Evolutionary conservation across 768 basidiomycete genomes (phyloP).

Genomic region (Boletus eberwhitei): DNA sequence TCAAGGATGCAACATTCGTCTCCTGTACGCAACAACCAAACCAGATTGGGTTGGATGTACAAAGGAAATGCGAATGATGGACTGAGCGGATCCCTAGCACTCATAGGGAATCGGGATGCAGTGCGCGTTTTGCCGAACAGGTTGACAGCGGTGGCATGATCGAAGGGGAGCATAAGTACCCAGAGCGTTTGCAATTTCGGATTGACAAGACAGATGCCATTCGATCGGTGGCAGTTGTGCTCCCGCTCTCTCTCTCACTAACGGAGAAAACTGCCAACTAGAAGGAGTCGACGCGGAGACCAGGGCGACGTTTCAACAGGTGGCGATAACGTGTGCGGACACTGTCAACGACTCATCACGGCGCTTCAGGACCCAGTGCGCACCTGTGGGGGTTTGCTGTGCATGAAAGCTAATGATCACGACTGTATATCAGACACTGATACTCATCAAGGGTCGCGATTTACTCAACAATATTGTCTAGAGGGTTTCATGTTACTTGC

Average conservation of each 20-base stretch:
- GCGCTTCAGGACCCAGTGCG: background rate
- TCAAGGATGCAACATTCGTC: background rate
- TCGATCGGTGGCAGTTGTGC: conserved; percentile 3
- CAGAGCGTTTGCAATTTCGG: background rate
- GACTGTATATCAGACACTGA: background rate
- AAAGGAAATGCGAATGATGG: background rate
- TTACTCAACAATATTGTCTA: background rate
- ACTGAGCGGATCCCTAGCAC: background rate
- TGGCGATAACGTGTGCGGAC: background rate
- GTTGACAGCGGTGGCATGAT: background rate
- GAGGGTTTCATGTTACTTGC: background rate
- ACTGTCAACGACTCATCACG: background rate
- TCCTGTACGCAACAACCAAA: background rate
- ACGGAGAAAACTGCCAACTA: background rate
- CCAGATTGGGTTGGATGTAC: background rate
- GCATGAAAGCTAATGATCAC: background rate
- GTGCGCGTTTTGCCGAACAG: background rate
- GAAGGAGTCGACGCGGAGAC: background rate
- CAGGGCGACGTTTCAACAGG: background rate
- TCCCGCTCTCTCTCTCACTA: background rate
- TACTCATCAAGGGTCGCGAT: background rate
- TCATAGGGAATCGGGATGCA: too few relatives aligned
- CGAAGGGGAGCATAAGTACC: background rate
- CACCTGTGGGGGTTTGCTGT: background rate
- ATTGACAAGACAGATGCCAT: conserved; percentile 8